Conservation (phyloP, 805 yeast species). For the Hanseniaspora pseudoguilliermondii region DNA sequence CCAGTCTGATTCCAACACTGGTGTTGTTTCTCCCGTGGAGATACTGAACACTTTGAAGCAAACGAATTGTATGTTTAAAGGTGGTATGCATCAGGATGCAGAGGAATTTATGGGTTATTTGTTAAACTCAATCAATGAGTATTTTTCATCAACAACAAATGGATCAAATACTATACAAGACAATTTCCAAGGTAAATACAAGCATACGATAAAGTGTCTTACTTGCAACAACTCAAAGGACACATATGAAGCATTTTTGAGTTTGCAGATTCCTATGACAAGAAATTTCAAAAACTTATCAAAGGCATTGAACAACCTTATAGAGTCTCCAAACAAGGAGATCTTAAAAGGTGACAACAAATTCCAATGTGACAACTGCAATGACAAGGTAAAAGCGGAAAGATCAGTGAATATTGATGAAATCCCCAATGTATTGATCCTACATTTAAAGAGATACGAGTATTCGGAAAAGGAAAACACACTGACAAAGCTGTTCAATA, state of each 20-base stretch:
- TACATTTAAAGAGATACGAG: slow-evolving; percentile 85
- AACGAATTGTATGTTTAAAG: slow-evolving; percentile 73
- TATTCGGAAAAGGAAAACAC: slow-evolving; percentile 71
- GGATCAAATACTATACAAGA: slow-evolving; percentile 43
- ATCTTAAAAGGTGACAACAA: slow-evolving; percentile 77
- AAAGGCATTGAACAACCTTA: slow-evolving; percentile 62
- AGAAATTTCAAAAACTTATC: slow-evolving; percentile 41
- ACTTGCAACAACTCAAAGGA: slow-evolving; percentile 74
- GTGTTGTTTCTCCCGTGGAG: slow-evolving; percentile 72
- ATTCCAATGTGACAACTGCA: slow-evolving; percentile 83
- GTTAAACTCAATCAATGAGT: slow-evolving; percentile 57
- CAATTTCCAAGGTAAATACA: slow-evolving; percentile 71
- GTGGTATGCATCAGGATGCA: slow-evolving; percentile 95
- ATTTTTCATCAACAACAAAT: slow-evolving; percentile 15
- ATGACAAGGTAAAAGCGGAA: slow-evolving; percentile 85
- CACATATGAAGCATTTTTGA: slow-evolving; percentile 76
- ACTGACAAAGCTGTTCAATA: slow-evolving; percentile 74
- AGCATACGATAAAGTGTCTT: slow-evolving; percentile 79
- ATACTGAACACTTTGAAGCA: slow-evolving; percentile 64
- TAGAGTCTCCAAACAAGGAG: slow-evolving; percentile 75
- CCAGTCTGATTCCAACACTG: slow-evolving; percentile 55
- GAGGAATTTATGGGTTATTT: slow-evolving; percentile 88
- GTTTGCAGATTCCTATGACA: slow-evolving; percentile 64
- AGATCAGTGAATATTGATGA: slow-evolving; percentile 70
- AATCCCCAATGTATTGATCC: slow-evolving; percentile 64